A percentile compares a stretch with the other conserved stretches of the same genome.
These are phyloP conservation scores for Sophora flavescens DNA, from an alignment of 306 rosid genomes.

Conservation along the genomic window DNA sequence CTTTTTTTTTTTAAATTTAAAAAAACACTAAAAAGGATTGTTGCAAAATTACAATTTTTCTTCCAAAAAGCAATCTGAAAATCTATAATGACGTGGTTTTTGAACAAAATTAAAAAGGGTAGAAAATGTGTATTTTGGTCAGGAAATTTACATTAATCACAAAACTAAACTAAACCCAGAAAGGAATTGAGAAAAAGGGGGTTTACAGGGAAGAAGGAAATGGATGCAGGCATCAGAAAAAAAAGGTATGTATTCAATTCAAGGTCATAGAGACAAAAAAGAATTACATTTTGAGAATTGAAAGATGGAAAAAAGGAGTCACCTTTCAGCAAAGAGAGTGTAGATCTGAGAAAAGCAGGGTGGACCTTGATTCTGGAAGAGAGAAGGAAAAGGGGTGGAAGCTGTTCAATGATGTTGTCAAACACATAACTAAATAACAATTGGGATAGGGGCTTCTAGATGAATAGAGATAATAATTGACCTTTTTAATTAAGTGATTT, in stretches of 20 bases:
- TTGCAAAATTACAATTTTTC: neutral
- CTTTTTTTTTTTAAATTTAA: no score
- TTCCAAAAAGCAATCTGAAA: neutral
- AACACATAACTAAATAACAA: no score
- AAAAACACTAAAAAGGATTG: no score
- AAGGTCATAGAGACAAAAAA: neutral
- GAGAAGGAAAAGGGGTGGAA: constrained; percentile 7
- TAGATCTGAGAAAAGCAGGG: constrained; percentile 37
- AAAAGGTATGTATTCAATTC: neutral
- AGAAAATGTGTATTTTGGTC: neutral
- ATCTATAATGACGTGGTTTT: neutral
- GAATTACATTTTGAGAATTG: neutral
- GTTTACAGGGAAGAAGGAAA: neutral
- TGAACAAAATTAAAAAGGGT: neutral
- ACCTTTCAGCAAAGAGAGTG: constrained; percentile 37
- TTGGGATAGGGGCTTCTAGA: no score
- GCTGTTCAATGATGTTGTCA: constrained; percentile 16
- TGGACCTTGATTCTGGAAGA: neutral
- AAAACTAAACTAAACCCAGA: neutral
- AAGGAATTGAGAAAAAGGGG: neutral
- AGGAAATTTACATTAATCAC: neutral
- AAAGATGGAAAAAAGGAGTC: constrained; percentile 20
- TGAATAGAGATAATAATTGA: no score
- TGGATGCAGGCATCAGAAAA: neutral
- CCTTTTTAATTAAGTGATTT: no score